Evolutionary conservation across 805 yeast genomes (phyloP).

Genomic region (Yarrowia alimentaria): DNA sequence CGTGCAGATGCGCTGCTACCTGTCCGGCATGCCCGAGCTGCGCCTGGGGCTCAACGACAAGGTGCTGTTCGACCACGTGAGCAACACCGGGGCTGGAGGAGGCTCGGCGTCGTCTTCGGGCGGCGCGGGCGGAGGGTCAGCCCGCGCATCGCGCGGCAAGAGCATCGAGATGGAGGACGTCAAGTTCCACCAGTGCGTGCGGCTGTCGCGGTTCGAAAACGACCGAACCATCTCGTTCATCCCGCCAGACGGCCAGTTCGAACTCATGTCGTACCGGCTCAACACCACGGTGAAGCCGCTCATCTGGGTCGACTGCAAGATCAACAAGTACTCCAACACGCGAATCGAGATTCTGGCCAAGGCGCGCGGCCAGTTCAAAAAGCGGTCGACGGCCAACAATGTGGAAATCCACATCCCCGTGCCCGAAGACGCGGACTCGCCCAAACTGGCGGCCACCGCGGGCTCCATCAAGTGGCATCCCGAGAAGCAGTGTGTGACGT

Average conservation of each 20-base stretch:
- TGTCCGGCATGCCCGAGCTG: constrained; percentile 88
- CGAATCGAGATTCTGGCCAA: constrained; percentile 48
- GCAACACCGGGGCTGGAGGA: constrained; percentile 36
- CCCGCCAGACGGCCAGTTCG: constrained; percentile 89
- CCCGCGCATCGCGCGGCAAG: constrained; percentile 32
- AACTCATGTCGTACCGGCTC: constrained; percentile 55
- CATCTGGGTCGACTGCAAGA: constrained; percentile 50
- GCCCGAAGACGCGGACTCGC: constrained; percentile 55
- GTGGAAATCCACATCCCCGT: constrained; percentile 64
- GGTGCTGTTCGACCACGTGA: constrained; percentile 35
- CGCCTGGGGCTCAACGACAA: constrained; percentile 65
- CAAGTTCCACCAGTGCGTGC: constrained; percentile 87
- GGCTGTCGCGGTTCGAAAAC: constrained; percentile 59
- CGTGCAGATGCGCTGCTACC: constrained; percentile 66
- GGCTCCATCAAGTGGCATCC: constrained; percentile 74
- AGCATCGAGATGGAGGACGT: constrained; percentile 56
- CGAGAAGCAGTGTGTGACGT: constrained; percentile 64
- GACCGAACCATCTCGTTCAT: constrained; percentile 66
- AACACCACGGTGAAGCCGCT: constrained; percentile 48
- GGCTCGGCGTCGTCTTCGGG: no score
- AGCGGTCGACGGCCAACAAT: constrained; percentile 58
- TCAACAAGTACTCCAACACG: constrained; percentile 45
- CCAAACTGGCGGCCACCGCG: constrained; percentile 66
- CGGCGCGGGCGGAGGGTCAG: constrained; percentile 31
- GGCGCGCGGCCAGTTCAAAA: constrained; percentile 60